Percentiles rank a stretch among this genome's conserved stretches.
These are phyloP conservation scores for Aspergillus transmontanensis DNA, from an alignment of 2,329 filamentous ascomycete genomes.

Conservation along the genomic window DNA sequence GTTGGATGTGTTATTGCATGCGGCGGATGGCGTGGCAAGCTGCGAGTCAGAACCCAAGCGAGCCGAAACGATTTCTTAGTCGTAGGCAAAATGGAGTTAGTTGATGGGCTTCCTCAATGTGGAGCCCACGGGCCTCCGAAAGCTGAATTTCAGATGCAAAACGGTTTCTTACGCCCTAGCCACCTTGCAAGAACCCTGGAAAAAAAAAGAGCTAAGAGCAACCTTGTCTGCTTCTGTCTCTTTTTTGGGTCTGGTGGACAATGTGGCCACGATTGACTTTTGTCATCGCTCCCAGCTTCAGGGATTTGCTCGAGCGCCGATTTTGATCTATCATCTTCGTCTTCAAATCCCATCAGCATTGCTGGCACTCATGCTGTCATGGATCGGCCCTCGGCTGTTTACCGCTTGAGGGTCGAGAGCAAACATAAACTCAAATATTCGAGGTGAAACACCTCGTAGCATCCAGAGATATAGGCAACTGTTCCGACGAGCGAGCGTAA, in stretches of 20 bases:
- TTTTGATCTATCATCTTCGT: slow-evolving; percentile 22
- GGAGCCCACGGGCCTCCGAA: slow-evolving; percentile 18
- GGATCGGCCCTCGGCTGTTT: not conserved
- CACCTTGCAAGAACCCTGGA: slow-evolving; percentile 7
- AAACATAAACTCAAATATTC: not conserved
- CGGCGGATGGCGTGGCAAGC: slow-evolving; percentile 21
- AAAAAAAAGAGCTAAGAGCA: not conserved
- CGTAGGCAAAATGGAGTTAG: slow-evolving; percentile 15
- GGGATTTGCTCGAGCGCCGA: slow-evolving; percentile 14
- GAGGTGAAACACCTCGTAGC: not conserved
- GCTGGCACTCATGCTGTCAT: not conserved
- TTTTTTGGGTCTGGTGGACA: slow-evolving; percentile 13
- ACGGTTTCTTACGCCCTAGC: slow-evolving; percentile 12
- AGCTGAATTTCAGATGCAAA: slow-evolving; percentile 20
- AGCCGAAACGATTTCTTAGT: slow-evolving; percentile 13
- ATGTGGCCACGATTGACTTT: slow-evolving; percentile 5
- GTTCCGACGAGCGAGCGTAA: not conserved
- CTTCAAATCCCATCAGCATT: not conserved
- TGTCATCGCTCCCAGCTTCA: not conserved
- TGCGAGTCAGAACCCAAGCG: slow-evolving; percentile 22
- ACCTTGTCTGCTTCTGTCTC: slow-evolving; percentile 7
- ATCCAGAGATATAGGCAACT: not conserved
- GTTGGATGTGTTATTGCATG: slow-evolving; percentile 18
- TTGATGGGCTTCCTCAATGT: slow-evolving; percentile 11
- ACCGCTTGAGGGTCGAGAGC: not conserved